These are phyloP conservation scores for Mycosphaerella sp. DNA, from an alignment of 2,329 filamentous ascomycete species.

Conservation along the genomic window DNA sequence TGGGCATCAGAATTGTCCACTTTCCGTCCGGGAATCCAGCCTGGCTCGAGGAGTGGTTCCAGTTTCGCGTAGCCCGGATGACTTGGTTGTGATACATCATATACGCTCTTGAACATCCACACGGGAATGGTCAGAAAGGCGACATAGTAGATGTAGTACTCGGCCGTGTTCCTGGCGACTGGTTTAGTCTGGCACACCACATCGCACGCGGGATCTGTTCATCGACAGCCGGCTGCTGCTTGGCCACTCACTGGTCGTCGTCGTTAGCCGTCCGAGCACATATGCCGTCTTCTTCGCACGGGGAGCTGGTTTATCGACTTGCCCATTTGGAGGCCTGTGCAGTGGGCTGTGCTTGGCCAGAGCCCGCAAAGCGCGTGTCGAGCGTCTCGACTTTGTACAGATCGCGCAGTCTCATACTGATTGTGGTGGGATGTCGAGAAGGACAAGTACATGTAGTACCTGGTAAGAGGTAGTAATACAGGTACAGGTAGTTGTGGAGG, in stretches of 20 bases:
- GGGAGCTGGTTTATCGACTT: background rate
- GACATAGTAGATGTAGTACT: conserved; percentile 77
- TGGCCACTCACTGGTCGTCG: conserved; percentile 2
- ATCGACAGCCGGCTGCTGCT: background rate
- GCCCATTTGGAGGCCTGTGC: conserved; percentile 62
- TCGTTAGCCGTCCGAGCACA: conserved; percentile 1
- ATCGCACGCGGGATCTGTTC: background rate
- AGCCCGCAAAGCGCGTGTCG: conserved; percentile 66
- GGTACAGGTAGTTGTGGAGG: too few species aligned
- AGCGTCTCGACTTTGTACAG: conserved; percentile 61
- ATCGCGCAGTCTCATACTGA: conserved; percentile 16
- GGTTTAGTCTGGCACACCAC: background rate
- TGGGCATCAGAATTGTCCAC: conserved; percentile 89
- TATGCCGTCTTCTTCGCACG: background rate
- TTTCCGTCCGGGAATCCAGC: conserved; percentile 89
- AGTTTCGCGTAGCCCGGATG: conserved; percentile 77
- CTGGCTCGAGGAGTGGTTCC: conserved; percentile 61
- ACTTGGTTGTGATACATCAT: conserved; percentile 78
- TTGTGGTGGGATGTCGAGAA: background rate
- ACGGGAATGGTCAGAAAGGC: conserved; percentile 64
- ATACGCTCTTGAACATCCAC: conserved; percentile 81
- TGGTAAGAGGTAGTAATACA: too few species aligned
- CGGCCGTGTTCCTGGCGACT: conserved; percentile 56
- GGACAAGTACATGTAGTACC: too few species aligned
- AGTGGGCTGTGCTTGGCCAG: conserved; percentile 34